Base-by-base conservation (phyloP, 768 basidiomycete genomes). In the Kwoniella shandongensis region DNA sequence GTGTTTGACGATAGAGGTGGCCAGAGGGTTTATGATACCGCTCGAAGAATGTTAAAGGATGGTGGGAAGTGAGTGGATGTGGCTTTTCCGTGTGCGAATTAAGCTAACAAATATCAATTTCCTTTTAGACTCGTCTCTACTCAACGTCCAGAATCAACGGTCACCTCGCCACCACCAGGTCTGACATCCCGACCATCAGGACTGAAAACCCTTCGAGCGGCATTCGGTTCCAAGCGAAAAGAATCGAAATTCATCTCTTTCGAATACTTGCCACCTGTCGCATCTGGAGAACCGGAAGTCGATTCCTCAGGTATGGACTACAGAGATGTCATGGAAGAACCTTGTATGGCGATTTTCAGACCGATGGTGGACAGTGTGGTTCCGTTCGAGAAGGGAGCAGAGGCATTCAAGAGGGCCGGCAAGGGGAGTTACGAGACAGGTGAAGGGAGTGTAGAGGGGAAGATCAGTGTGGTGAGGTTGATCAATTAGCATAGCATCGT, bases 1-100 rank as follows among this genome's bases (percentile, higher is more conserved):
- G 82, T 96, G 2, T 74, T 93, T 59, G 92, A 94, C 73, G 88
- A 87, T 1, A 77, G 89, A 17, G 91, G 91, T 3, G 89, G 91
- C 15, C 82, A 82, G 68, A 84, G 83, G 36, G 81, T 92, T 32
- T 89, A 90, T 82, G 86, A 88, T 62, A 86, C 85, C 3, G 82
- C 86, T 2, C 83, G 84, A 63, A 73, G 74, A 47, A 73, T 81
- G 51, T 78, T 94, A 32, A 79, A 90, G 49, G 65, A 72, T 75
- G 67, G 72, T 52, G 75, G 75, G 10, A 77, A 71, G 75, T 78
- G 72, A 66, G 64, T 73, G 30, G 44, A n/a, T 2, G 26, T 50
- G 7, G 32, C 12, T 18, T 20, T 42, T 20, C 15, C 26, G n/a
- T n/a, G 29, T 35, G 18, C 20, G 4, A 6, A 22, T 17, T 20